These are phyloP conservation scores for Phytophthora syringae DNA, from an alignment of 352 stramenopile species.

Conservation along the genomic window DNA sequence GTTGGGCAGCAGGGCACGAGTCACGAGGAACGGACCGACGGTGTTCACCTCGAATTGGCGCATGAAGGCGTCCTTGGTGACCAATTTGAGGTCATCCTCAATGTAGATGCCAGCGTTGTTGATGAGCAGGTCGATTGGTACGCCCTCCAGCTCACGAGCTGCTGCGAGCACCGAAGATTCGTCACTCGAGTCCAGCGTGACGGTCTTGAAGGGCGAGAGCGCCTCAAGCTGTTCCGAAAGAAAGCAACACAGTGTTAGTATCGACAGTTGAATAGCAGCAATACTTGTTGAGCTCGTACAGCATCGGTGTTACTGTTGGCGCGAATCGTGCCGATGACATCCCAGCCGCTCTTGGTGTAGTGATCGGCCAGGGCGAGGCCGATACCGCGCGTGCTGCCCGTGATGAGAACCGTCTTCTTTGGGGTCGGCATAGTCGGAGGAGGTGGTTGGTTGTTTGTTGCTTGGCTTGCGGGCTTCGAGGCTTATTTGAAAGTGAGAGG, in stretches of 20 bases:
- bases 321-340: too few relatives aligned
- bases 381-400: slow-evolving; percentile 48
- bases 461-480: slow-evolving; percentile 2
- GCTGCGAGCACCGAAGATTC: slow-evolving; percentile 48
- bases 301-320: slow-evolving; percentile 38
- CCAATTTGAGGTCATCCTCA: slow-evolving; percentile 26
- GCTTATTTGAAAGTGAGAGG: slow-evolving; percentile 24
- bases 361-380: slow-evolving; percentile 46
- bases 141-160: slow-evolving; percentile 43
- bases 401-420: too few relatives aligned
- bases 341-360: too few relatives aligned
- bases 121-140: slow-evolving; percentile 58
- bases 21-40: too few relatives aligned
- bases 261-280: too few relatives aligned
- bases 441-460: not conserved
- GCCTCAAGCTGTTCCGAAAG: slow-evolving; percentile 25
- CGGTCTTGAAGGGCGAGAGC: slow-evolving; percentile 41
- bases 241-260: too few relatives aligned
- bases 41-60: too few relatives aligned
- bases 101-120: slow-evolving; percentile 63
- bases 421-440: slow-evolving; percentile 9
- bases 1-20: too few relatives aligned
- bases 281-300: slow-evolving; percentile 17
- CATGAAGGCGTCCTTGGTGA: slow-evolving; percentile 51
- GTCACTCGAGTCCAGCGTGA: slow-evolving; percentile 50